phyloP scores from a whole-genome alignment of 2,329 filamentous ascomycete species.

The Botrytis fabae region DNA sequence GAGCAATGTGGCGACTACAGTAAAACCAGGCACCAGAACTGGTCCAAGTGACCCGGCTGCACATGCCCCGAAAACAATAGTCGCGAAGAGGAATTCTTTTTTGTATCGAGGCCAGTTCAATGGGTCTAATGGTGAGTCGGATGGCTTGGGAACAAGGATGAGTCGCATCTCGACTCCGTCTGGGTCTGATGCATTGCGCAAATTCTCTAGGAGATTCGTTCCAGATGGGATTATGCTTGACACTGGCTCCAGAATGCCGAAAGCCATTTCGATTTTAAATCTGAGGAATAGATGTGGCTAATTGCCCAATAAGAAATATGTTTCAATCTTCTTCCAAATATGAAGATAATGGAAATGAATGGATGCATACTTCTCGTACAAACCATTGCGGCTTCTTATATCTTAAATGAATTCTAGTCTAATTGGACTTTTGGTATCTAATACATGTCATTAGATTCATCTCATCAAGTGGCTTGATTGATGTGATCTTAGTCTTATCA shows the following conservation, averaged over 20 bases:
- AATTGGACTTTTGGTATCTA: neutral
- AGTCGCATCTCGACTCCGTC: neutral
- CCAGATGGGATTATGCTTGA: neutral
- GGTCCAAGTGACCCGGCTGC: neutral
- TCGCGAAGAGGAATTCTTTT: neutral
- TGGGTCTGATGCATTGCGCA: neutral
- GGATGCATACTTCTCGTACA: neutral
- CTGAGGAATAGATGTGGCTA: neutral
- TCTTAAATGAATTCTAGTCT: neutral
- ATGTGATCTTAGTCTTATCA: neutral
- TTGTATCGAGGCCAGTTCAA: neutral
- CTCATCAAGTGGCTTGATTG: neutral
- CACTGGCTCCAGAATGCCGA: neutral
- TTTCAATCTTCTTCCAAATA: neutral
- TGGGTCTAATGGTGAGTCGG: neutral
- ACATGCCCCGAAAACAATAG: neutral
- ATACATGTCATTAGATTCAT: neutral
- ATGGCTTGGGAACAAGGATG: neutral
- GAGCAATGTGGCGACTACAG: neutral
- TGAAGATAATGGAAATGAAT: neutral
- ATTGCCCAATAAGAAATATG: neutral
- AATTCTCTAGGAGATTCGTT: neutral
- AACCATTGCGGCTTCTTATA: neutral
- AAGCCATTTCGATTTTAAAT: neutral
- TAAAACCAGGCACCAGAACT: conserved; percentile 1